A percentile compares a stretch with the other conserved stretches of the same genome.
Conservation (phyloP, 106 monocot species). For the Dendrobium officinale region DNA sequence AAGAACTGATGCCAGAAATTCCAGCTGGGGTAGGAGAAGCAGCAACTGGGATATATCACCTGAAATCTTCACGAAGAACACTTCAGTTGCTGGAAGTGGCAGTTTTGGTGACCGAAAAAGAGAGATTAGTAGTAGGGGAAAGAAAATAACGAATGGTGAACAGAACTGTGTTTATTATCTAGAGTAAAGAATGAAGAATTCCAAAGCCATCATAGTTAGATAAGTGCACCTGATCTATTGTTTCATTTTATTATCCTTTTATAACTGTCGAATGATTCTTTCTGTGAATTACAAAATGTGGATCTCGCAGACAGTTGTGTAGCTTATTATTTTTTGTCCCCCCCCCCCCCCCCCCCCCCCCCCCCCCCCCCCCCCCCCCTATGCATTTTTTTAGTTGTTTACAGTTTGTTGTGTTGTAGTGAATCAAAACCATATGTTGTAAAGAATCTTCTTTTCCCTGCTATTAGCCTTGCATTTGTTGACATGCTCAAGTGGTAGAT, state of each 20-base stretch:
- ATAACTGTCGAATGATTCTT: neutral
- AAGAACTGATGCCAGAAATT: conserved; percentile 27
- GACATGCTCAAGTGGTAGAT: no score
- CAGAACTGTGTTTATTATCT: neutral
- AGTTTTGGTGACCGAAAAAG: neutral
- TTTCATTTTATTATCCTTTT: neutral
- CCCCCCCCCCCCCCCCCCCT: no score
- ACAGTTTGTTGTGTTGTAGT: no score
- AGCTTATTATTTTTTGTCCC: conserved; percentile 2
- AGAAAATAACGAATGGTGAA: neutral
- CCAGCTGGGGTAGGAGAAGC: conserved; percentile 36
- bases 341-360: no score
- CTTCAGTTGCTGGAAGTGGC: neutral
- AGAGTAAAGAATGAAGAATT: no score
- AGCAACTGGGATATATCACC: conserved; percentile 44
- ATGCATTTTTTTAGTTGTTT: no score
- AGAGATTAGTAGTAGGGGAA: neutral
- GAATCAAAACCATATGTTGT: no score
- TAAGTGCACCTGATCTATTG: neutral
- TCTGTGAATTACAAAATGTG: neutral
- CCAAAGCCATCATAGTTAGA: neutral
- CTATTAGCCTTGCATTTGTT: no score
- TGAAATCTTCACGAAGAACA: conserved; percentile 17
- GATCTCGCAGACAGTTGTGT: neutral
- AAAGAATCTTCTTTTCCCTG: no score